Evolutionary conservation across 1,284 basidiomycete species (phyloP).

Genomic region (Xanthoconium separans): DNA sequence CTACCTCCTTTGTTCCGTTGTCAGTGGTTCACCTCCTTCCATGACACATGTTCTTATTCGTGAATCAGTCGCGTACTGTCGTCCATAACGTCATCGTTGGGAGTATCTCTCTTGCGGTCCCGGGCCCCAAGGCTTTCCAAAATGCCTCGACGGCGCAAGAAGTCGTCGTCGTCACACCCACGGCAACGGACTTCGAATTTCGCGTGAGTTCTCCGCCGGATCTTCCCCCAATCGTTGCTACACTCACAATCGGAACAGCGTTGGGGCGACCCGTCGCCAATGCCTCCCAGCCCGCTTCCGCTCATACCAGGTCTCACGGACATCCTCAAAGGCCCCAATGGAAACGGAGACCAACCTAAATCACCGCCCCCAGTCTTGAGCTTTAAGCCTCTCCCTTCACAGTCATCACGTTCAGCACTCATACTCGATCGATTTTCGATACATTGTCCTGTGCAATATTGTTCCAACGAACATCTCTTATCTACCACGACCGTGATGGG

Average conservation of each 20-base stretch:
- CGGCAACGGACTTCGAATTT: constrained; percentile 65
- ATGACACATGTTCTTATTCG: constrained; percentile 10
- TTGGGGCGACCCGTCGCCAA: constrained; percentile 71
- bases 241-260: constrained; percentile 41
- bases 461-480: constrained; percentile 68
- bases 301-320: constrained; percentile 18
- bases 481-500: constrained; percentile 54
- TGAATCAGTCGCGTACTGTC: constrained; percentile 51
- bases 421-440: constrained; percentile 72
- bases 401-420: constrained; percentile 67
- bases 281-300: constrained; percentile 47
- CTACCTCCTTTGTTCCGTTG: constrained; percentile 68
- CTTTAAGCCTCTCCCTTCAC: constrained; percentile 58
- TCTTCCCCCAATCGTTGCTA: constrained; percentile 10
- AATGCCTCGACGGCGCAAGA: constrained; percentile 78
- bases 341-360: constrained; percentile 1
- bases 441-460: constrained; percentile 62
- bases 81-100: constrained; percentile 73
- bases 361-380: constrained; percentile 34
- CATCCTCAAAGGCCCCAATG: constrained; percentile 3
- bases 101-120: constrained; percentile 70
- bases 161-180: constrained; percentile 67
- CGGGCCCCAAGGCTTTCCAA: constrained; percentile 68
- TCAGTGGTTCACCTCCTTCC: constrained; percentile 37
- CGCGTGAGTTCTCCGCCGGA: constrained; percentile 45